Base-by-base conservation (phyloP, 192 early-diverging fungal genomes). In the Chytriomyces hyalinus region DNA sequence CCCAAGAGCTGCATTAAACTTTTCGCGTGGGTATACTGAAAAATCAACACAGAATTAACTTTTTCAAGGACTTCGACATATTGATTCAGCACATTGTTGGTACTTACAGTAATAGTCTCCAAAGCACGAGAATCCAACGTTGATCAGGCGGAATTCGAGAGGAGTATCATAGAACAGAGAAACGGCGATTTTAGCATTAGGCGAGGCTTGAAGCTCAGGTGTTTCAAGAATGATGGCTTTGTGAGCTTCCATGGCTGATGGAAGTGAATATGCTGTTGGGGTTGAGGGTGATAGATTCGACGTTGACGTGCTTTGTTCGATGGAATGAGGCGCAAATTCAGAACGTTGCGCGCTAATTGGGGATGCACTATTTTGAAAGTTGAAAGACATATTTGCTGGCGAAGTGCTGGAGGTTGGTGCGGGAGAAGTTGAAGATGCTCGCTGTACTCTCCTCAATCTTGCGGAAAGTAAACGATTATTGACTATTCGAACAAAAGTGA, bases 1-100 rank as follows among this genome's bases (percentile, higher is more conserved):
- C 6, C 84, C 83, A 2, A 86, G 48, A 5, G 70, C 82, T 5
- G 84, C 87, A 72, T 88, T 88, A 75, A 84, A 83, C 59, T 81
- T 81, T 66, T 87, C 83, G 6, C 79, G 47, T n/a, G 80, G 77
- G 57, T 68, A 80, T 53, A 59, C 85, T 85, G 53, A 67, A 5
- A 76, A 45, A 67, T 57, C 44, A 5, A 61, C n/a, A 49, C 46
- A 60, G 13, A 59, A 43, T 36, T n/a, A 22, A 48, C 63, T 17
- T 13, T 10, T 6, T 49, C 28, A 65, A 11, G 51, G 43, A 46
- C 10, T n/a, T 24, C 3, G 36, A 4, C 4, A 36, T 36, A 36
- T 36, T 49, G 8, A 4, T 17, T 26, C n/a, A 20, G 5, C 11
- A 49, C 43, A 17, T 10, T 74, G 67, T 45, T 24, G n/a, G 26